Percentiles rank a stretch among this genome's conserved stretches.
Conservation (phyloP, 495 filamentous ascomycete genomes). For the Trichoderma orchidacearum region DNA sequence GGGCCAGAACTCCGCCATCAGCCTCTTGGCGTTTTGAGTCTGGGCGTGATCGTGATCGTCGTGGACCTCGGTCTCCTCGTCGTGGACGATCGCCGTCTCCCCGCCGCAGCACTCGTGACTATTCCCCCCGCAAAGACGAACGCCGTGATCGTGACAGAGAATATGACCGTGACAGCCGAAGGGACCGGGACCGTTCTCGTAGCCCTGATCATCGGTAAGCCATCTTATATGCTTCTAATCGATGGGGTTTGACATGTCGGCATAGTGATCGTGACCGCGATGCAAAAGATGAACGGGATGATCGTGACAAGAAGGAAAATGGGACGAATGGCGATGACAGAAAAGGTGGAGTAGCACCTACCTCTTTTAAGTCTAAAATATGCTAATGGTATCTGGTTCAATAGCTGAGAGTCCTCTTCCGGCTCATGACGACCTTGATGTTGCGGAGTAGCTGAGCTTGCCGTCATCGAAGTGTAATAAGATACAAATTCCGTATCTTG, state of each 20-base stretch:
- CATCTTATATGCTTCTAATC: constrained; percentile 21
- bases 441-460: constrained; percentile 57
- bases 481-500: not conserved
- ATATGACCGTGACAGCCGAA: constrained; percentile 63
- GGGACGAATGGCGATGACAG: constrained; percentile 70
- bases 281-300: constrained; percentile 39
- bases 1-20: constrained; percentile 95
- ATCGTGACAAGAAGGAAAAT: constrained; percentile 48
- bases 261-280: constrained; percentile 39
- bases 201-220: constrained; percentile 58
- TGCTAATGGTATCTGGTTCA: constrained; percentile 12
- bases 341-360: constrained; percentile 52
- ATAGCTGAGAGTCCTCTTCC: constrained; percentile 66
- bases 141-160: constrained; percentile 73
- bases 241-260: constrained; percentile 2
- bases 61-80: constrained; percentile 62
- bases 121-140: constrained; percentile 85
- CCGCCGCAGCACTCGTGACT: constrained; percentile 64
- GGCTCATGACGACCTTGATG: constrained; percentile 91
- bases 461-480: not conserved
- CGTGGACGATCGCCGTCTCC: constrained; percentile 61
- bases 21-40: constrained; percentile 98
- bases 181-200: constrained; percentile 58
- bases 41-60: constrained; percentile 59
- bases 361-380: constrained; percentile 6